Evolutionary conservation across 2,329 filamentous ascomycete species (phyloP), one percentile per base, ranked within the genome.

Genomic region (Diplodia mutila): DNA sequence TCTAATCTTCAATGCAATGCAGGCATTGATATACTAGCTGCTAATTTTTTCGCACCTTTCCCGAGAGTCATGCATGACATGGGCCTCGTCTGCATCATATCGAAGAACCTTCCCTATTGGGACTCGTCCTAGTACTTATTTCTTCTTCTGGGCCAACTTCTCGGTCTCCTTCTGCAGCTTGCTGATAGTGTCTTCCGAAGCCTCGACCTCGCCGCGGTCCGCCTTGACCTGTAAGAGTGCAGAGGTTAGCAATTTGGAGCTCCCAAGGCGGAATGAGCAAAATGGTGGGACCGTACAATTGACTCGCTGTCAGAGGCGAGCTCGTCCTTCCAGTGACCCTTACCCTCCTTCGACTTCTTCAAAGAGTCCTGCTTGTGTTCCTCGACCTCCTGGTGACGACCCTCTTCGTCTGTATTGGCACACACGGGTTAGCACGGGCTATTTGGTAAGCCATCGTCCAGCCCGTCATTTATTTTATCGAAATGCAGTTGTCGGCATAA

Each of bases 81-180:
- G 8, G 21, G 11, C 9, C 23, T 34, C 39, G 2, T 49, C 29
- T 61, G 55, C 34, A 21, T 37, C 23, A 34, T 37, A 18, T n/a
- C 4, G 29, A 39, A 55, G 39, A 21, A 14, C 53, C 9, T 4
- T 16, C 53, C 23, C 8, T 11, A 12, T 18, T 18, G 29, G 21
- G 18, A 4, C 25, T 32, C 14, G 4, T 39, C 55, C 2, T 6
- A 37, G 2, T 12, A 23, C 51, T 27, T 67, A 69, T 21, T 68
- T 49, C 68, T 69, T 55, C 64, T 70, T 55, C 57, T 80, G 75
- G 4, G 76, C 75, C 74, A 81, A 76, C 69, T 77, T 71, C 68
- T 76, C 77, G 2, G 78, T 80, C 74, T 83, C 72, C 72, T 82
- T 74, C 72, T 84, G 82, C 70, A 84, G 67, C 21, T 82, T 75